Conservation (phyloP, 805 yeast genomes). For the Saccharomycopsis guyanensis region DNA sequence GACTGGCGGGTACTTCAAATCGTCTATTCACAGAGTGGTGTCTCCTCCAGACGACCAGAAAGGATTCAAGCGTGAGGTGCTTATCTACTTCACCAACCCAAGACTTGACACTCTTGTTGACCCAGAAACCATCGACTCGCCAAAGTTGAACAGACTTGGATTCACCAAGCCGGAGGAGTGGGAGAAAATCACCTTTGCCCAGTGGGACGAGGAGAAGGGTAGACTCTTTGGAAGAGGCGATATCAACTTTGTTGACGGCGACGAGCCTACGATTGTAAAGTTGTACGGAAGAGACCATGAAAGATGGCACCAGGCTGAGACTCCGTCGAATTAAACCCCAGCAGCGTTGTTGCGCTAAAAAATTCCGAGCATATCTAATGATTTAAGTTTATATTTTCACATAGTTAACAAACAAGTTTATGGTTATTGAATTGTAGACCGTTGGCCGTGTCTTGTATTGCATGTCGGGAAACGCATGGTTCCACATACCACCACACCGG, state of each 20-base stretch:
- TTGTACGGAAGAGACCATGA: slow-evolving; percentile 18
- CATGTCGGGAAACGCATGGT: no score
- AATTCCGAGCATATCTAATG: background rate
- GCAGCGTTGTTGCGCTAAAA: background rate
- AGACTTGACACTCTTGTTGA: slow-evolving; percentile 26
- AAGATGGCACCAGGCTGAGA: slow-evolving; percentile 20
- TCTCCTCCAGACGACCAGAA: slow-evolving; percentile 30
- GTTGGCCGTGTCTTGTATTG: no score
- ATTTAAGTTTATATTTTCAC: background rate
- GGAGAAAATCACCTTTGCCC: slow-evolving; percentile 29
- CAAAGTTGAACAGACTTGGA: slow-evolving; percentile 27
- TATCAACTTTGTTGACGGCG: slow-evolving; percentile 13
- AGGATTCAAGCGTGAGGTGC: slow-evolving; percentile 26
- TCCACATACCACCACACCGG: no score
- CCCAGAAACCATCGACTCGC: slow-evolving; percentile 27
- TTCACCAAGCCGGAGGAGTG: slow-evolving; percentile 26
- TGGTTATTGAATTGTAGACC: background rate
- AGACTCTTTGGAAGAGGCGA: slow-evolving; percentile 22
- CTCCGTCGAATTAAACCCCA: no score
- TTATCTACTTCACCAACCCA: slow-evolving; percentile 31
- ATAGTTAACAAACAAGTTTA: background rate
- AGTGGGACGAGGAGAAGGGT: slow-evolving; percentile 29
- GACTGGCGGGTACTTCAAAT: slow-evolving; percentile 32
- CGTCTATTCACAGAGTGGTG: slow-evolving; percentile 30
- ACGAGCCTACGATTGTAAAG: slow-evolving; percentile 14